Percentiles rank a stretch among this genome's conserved stretches.
phyloP scores from a whole-genome alignment of 2,329 filamentous ascomycete species.

The Colletotrichum paranaense region DNA sequence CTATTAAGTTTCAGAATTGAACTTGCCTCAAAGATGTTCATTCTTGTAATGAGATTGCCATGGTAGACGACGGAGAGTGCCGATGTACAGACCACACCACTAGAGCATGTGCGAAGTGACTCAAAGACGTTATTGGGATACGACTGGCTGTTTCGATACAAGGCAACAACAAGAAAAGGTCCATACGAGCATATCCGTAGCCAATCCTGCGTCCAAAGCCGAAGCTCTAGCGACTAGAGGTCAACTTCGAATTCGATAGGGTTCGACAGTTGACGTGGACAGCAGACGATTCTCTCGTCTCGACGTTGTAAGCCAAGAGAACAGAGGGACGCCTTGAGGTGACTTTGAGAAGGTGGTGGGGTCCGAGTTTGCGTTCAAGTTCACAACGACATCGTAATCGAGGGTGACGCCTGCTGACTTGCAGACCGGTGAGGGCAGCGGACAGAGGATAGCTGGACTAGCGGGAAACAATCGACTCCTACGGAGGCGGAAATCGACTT shows the following conservation, averaged over 20 bases:
- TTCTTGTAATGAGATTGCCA: neutral
- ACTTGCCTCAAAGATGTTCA: slow-evolving; percentile 3
- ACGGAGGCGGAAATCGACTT: neutral
- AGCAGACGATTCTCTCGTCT: neutral
- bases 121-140: neutral
- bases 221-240: neutral
- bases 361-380: neutral
- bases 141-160: slow-evolving; percentile 8
- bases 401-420: slow-evolving; percentile 2
- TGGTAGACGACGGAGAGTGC: neutral
- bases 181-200: neutral
- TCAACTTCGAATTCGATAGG: neutral
- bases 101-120: slow-evolving; percentile 1
- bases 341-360: neutral
- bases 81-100: slow-evolving; percentile 11
- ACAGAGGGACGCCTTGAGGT: neutral
- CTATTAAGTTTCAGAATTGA: neutral
- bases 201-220: neutral
- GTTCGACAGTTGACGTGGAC: neutral
- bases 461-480: neutral
- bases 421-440: neutral
- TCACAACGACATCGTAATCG: neutral
- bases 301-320: neutral
- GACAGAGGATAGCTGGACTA: neutral
- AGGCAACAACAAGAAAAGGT: slow-evolving; percentile 8